Evolutionary conservation across 2,329 filamentous ascomycete genomes (phyloP).

Genomic region (Trichophyton equinum): DNA sequence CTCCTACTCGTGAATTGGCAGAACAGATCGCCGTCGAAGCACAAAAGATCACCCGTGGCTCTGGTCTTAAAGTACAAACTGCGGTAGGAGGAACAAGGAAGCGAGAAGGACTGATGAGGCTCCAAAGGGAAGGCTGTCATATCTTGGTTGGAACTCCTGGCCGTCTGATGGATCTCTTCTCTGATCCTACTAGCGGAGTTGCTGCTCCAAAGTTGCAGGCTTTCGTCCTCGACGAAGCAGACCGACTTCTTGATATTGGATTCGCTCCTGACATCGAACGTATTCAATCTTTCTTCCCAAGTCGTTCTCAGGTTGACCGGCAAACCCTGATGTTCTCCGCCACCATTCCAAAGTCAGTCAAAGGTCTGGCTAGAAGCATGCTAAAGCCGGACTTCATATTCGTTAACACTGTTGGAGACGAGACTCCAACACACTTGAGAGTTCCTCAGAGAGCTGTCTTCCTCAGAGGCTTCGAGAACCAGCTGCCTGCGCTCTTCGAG

Average conservation of each 20-base stretch:
- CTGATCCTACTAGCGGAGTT: constrained; percentile 51
- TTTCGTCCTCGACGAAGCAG: constrained; percentile 53
- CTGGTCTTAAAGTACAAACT: constrained; percentile 55
- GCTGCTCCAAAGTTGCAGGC: constrained; percentile 48
- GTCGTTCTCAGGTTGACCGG: constrained; percentile 49
- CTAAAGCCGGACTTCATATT: constrained; percentile 79
- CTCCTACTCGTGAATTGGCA: constrained; percentile 50
- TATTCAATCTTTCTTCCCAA: constrained; percentile 53
- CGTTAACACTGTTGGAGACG: constrained; percentile 78
- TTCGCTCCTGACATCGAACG: constrained; percentile 54
- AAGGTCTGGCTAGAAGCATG: constrained; percentile 62
- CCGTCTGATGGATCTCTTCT: constrained; percentile 68
- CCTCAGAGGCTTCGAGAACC: constrained; percentile 58
- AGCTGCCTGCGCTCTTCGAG: constrained; percentile 65
- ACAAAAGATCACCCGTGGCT: constrained; percentile 49
- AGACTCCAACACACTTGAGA: constrained; percentile 69
- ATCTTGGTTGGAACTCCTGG: constrained; percentile 84
- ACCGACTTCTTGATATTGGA: constrained; percentile 54
- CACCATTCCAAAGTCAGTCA: constrained; percentile 74
- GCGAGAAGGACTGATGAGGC: constrained; percentile 50
- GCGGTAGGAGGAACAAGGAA: constrained; percentile 93
- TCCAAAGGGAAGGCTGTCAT: constrained; percentile 67
- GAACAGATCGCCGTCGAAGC: constrained; percentile 62
- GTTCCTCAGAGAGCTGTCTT: constrained; percentile 69
- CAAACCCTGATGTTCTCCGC: constrained; percentile 95